Conservation (phyloP, 805 yeast genomes). For the Saccharomycopsis amapae region DNA sequence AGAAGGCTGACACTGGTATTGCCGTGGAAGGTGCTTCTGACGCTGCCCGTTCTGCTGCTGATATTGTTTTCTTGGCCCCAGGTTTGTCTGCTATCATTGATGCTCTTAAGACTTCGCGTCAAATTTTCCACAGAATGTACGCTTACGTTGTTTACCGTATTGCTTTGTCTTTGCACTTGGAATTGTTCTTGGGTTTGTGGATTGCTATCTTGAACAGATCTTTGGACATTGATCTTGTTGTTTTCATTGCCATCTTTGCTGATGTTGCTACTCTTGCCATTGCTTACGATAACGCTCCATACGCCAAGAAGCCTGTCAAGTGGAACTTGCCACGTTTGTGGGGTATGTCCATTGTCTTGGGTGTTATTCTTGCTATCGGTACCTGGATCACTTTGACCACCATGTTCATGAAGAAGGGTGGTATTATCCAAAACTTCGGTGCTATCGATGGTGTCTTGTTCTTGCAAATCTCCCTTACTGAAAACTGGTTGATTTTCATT, state of each 20-base stretch:
- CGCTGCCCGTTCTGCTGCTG: constrained; percentile 40
- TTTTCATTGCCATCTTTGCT: constrained; percentile 94
- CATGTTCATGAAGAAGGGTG: constrained; percentile 84
- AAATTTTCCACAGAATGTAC: constrained; percentile 99
- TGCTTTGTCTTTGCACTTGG: constrained; percentile 91
- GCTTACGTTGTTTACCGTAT: constrained; percentile 97
- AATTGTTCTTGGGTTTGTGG: constrained; percentile 92
- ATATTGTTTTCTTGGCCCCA: constrained; percentile 60
- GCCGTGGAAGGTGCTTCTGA: constrained; percentile 81
- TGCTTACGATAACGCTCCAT: constrained; percentile 97
- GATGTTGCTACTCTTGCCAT: constrained; percentile 96
- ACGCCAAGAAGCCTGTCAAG: constrained; percentile 85
- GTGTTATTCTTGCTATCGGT: constrained; percentile 80
- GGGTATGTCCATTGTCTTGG: constrained; percentile 91
- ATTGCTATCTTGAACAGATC: constrained; percentile 87
- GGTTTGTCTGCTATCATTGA: constrained; percentile 94
- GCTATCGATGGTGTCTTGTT: constrained; percentile 86
- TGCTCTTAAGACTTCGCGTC: constrained; percentile 91
- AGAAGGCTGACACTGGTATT: constrained; percentile 95
- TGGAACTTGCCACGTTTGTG: constrained; percentile 96
- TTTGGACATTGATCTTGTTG: constrained; percentile 83
- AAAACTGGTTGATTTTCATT: constrained; percentile 95
- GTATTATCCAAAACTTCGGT: constrained; percentile 96
- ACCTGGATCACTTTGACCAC: constrained; percentile 94
- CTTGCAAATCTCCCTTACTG: constrained; percentile 91